A percentile compares a stretch with the other conserved stretches of the same genome.
phyloP scores from a whole-genome alignment of 2,329 filamentous ascomycete species.

The Ophiostoma angusticollis region DNA sequence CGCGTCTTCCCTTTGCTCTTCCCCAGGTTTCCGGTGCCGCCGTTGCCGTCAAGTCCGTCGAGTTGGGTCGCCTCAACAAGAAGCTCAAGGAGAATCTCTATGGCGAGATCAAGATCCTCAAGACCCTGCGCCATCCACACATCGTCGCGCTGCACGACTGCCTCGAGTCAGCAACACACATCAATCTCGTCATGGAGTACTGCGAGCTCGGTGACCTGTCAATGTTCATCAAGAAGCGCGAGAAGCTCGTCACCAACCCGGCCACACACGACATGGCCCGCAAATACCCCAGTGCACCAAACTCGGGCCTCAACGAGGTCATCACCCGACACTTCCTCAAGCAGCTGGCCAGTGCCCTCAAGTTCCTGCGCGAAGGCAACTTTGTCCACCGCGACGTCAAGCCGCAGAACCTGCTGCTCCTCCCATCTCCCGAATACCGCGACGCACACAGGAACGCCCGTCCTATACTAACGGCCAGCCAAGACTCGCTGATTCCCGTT shows the following conservation, averaged over 20 bases:
- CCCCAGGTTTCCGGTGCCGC: conserved; percentile 61
- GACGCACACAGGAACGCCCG: conserved; percentile 46
- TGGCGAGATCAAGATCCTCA: conserved; percentile 89
- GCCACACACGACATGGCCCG: conserved; percentile 81
- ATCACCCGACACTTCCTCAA: conserved; percentile 91
- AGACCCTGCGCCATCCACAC: conserved; percentile 85
- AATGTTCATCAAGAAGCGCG: conserved; percentile 88
- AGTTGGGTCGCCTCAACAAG: conserved; percentile 78
- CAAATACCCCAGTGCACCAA: conserved; percentile 76
- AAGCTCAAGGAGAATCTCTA: conserved; percentile 95
- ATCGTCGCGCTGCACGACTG: conserved; percentile 95
- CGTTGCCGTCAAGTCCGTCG: conserved; percentile 94
- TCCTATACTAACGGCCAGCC: conserved; percentile 63
- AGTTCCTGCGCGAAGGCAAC: conserved; percentile 74
- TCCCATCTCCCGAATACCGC: conserved; percentile 65
- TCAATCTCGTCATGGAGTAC: conserved; percentile 98
- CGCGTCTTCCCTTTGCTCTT: conserved; percentile 6
- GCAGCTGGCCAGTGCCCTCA: conserved; percentile 80
- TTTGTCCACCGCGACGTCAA: conserved; percentile 96
- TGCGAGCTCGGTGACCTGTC: conserved; percentile 92
- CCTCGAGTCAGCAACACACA: conserved; percentile 72
- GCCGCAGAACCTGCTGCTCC: conserved; percentile 85
- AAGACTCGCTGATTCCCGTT: conserved; percentile 67
- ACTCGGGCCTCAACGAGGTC: conserved; percentile 91
- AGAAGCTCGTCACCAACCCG: conserved; percentile 64